A percentile compares a stretch with the other conserved stretches of the same genome.
Evolutionary conservation across 1,284 basidiomycete genomes (phyloP).

Genomic region (Gomphus sp.): DNA sequence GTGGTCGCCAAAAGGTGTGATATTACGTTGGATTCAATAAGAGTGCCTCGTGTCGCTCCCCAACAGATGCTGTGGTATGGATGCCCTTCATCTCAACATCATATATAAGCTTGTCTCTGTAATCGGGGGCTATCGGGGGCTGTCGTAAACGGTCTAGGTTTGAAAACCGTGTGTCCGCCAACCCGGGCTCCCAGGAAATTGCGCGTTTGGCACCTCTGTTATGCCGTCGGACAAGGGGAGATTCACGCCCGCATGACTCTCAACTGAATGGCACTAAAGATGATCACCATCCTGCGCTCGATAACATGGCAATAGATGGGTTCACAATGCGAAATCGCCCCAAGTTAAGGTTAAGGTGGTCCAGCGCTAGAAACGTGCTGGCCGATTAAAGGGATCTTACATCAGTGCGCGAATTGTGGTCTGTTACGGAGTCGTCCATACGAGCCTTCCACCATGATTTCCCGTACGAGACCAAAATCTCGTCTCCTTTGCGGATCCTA

Average conservation of each 20-base stretch:
- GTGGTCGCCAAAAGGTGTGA: not conserved
- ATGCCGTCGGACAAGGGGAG: not conserved
- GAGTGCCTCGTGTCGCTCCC: not conserved
- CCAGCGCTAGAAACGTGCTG: not conserved
- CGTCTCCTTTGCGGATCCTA: constrained; percentile 70
- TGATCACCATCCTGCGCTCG: not conserved
- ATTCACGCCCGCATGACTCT: not conserved
- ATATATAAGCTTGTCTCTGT: not conserved
- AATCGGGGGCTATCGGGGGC: not conserved
- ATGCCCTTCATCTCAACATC: not conserved
- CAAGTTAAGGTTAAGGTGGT: not conserved
- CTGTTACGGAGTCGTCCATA: constrained; percentile 6
- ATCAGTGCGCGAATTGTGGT: not conserved
- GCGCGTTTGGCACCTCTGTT: not conserved
- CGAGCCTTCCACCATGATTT: constrained; percentile 79
- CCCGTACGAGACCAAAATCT: constrained; percentile 87
- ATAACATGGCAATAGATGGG: not conserved
- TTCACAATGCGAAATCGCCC: not conserved
- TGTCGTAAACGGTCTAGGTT: not conserved
- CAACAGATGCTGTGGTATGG: not conserved
- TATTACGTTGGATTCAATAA: not conserved
- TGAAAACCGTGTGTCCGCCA: not conserved
- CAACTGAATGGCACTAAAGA: not conserved
- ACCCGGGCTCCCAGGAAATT: not conserved
- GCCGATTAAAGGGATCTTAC: not conserved